phyloP scores from a whole-genome alignment of 768 basidiomycete species.

The Russula foetens region DNA sequence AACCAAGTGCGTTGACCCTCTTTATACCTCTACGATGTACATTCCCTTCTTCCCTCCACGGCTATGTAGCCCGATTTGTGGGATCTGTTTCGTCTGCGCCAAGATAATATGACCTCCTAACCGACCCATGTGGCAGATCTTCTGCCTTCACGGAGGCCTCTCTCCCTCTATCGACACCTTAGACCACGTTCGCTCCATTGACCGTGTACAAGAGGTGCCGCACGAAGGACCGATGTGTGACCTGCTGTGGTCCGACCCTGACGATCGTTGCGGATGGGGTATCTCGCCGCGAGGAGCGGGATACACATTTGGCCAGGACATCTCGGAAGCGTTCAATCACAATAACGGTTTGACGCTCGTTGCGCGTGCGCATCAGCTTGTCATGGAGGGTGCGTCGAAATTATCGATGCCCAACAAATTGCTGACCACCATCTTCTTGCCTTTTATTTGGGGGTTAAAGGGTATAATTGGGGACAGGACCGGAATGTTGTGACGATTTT shows the following conservation, averaged over 20 bases:
- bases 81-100: slow-evolving; percentile 1
- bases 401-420: neutral
- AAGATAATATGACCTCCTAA: neutral
- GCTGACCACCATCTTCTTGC: neutral
- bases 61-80: neutral
- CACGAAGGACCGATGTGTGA: slow-evolving; percentile 99
- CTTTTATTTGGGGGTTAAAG: slow-evolving; percentile 28
- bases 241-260: slow-evolving; percentile 98
- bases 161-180: slow-evolving; percentile 99
- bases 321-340: slow-evolving; percentile 98
- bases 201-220: slow-evolving; percentile 98
- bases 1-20: slow-evolving; percentile 79
- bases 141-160: slow-evolving; percentile 95
- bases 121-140: slow-evolving; percentile 56
- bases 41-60: neutral
- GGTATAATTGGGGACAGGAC: slow-evolving; percentile 98
- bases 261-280: slow-evolving; percentile 99
- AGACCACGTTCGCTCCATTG: slow-evolving; percentile 97
- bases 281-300: slow-evolving; percentile 98
- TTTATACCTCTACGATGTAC: neutral
- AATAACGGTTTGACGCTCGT: slow-evolving; percentile 97
- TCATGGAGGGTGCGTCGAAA: slow-evolving; percentile 80
- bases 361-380: slow-evolving; percentile 88
- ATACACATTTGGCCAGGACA: slow-evolving; percentile 99
- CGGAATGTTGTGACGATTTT: slow-evolving; percentile 99